Conservation (phyloP, 2,329 filamentous ascomycete species). For the Ceratocystis colombiana region DNA sequence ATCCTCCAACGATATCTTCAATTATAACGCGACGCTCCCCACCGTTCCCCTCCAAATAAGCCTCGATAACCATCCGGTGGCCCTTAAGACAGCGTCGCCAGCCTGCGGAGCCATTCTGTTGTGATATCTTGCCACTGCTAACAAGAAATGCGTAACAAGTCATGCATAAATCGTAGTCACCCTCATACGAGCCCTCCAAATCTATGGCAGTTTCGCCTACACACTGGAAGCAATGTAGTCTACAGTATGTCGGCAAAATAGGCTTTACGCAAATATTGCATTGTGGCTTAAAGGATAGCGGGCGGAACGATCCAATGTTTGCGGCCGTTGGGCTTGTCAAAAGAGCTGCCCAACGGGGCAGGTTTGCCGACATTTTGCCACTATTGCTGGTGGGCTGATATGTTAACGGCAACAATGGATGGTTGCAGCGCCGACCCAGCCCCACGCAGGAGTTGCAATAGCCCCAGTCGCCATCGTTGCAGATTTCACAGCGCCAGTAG, state of each 20-base stretch:
- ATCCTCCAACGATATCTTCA: slow-evolving; percentile 67
- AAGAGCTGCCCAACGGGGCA: slow-evolving; percentile 40
- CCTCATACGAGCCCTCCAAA: slow-evolving; percentile 39
- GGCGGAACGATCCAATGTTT: slow-evolving; percentile 49
- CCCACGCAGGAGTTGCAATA: slow-evolving; percentile 86
- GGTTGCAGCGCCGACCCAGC: slow-evolving; percentile 68
- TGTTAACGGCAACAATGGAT: slow-evolving; percentile 66
- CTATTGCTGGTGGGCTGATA: slow-evolving; percentile 39
- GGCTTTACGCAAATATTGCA: slow-evolving; percentile 69
- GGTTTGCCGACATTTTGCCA: slow-evolving; percentile 28
- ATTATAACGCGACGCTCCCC: slow-evolving; percentile 59
- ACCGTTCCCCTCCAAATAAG: slow-evolving; percentile 58
- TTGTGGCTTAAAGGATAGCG: slow-evolving; percentile 60
- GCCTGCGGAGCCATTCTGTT: slow-evolving; percentile 65
- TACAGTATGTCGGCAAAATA: slow-evolving; percentile 57
- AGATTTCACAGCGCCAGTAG: slow-evolving; percentile 80
- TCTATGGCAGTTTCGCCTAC: slow-evolving; percentile 39
- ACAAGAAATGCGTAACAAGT: slow-evolving; percentile 65
- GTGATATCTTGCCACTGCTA: slow-evolving; percentile 52
- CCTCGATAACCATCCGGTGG: slow-evolving; percentile 75
- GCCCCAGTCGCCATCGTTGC: slow-evolving; percentile 90
- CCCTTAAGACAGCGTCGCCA: slow-evolving; percentile 74
- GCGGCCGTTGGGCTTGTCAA: slow-evolving; percentile 39
- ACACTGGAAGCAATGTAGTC: slow-evolving; percentile 74
- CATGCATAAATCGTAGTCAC: slow-evolving; percentile 81